Base-by-base conservation (phyloP, 139 green algal species). In the Chlorella ohadii region DNA sequence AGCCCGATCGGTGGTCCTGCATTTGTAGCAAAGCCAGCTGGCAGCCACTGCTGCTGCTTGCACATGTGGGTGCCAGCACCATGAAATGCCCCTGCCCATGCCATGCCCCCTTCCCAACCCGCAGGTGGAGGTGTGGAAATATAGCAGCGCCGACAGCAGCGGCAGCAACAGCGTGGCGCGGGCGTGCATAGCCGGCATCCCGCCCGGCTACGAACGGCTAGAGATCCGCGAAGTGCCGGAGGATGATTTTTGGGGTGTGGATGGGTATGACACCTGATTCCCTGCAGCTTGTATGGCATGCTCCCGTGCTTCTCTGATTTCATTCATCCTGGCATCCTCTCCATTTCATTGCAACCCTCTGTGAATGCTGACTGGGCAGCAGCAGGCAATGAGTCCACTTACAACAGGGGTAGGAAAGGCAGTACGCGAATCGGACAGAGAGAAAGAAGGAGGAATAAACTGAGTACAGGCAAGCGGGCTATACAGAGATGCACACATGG, bases 61-160 rank as follows among this genome's bases (percentile, higher is more conserved):
- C n/a, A 22, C 27, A 20, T 74, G n/a, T n/a, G n/a, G n/a, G n/a
- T n/a, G 34, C 67, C 25, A 38, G 3, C 20, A 1, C 27, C 27
- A 20, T 1, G 39, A 11, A 22, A 22, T 34, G 38, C 70, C 12
- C 1, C 23, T 27, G 39, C 41, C 25, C 23, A 27, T 63, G 22
- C 39, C 25, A 57, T 22, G 16, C n/a, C 16, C 11, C 20, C 23
- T 15, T 38, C 20, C 27, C 55, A 12, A 4, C 41, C 47, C n/a
- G 20, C 66, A 84, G 79, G 66, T 88, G 20, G 85, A 88, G 68
- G 85, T 88, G 11, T 66, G 73, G 20, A 88, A 88, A 33, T 86
- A 78, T 47, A 57, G 66, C 65, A 59, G 61, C 63, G 28, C 41
- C 63, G 33, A 38, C 39, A 25, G 61, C 28, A 66, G 25, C 61